Base-by-base conservation (phyloP, 306 rosid species). In the Quercus cerris region DNA sequence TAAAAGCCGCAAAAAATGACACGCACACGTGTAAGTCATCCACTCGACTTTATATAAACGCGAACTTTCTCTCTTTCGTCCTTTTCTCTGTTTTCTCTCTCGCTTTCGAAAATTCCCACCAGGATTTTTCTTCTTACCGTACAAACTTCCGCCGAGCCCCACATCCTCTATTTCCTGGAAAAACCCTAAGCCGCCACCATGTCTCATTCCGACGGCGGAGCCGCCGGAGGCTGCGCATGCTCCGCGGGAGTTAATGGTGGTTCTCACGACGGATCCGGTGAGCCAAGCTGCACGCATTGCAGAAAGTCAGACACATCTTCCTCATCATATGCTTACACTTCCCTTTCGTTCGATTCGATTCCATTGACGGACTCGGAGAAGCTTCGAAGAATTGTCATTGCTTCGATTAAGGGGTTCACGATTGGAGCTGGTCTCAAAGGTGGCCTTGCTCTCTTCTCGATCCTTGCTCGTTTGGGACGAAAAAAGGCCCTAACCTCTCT, bases 401-500 rank as follows among this genome's bases (percentile, higher is more conserved):
- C 99, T 30, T 93, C 98, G 4, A 91, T 84, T 55, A 96, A 93
- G 79, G 98, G 98, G 30, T 96, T 96, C 97, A 68, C 91, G 4
- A 88, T 96, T 30, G 99, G 99, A 62, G 99, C 98, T 74, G 98
- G 98, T 68, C 79, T 96, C 73, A 93, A 93, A 75, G 99, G 98
- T 10, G 99, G 98, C 46, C 97, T 96, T 74, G 93, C 99, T 74
- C 88, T 93, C 76, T 93, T 96, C 86, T 90, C 99, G 33, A 88
- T 96, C 85, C 70, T 96, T 70, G 91, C 81, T 77, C 91, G 98
- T 71, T 77, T 91, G 81, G 85, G 85, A 73, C 88, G 94, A 18
- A 81, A 91, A 79, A 91, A 85, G 77, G 84, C 88, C 68, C 84
- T 82, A 78, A 85, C 92, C 75, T 88, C 94, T n/a, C 80, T 76